phyloP scores from a whole-genome alignment of 2,329 filamentous ascomycete genomes.

The Pseudopyricularia javanii region DNA sequence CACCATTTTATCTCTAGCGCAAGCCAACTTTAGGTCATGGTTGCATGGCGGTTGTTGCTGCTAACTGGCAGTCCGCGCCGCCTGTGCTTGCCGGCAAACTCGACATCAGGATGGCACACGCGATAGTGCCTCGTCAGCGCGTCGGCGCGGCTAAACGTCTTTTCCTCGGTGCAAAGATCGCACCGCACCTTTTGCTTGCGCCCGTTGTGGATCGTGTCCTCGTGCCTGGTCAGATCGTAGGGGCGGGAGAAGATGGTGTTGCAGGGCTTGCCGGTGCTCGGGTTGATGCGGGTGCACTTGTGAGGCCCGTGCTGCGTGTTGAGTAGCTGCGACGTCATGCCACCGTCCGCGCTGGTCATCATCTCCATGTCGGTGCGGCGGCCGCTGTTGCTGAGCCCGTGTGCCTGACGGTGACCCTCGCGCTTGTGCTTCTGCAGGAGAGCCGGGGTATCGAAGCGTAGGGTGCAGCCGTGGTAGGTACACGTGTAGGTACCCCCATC shows the following conservation, averaged over 20 bases:
- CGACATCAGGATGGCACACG: constrained; percentile 82
- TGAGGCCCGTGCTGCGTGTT: constrained; percentile 91
- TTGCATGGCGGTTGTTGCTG: constrained; percentile 2
- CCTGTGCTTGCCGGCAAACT: constrained; percentile 56
- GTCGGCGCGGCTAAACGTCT: constrained; percentile 92
- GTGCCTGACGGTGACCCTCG: constrained; percentile 76
- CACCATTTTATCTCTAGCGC: no score
- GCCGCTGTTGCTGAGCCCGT: constrained; percentile 28
- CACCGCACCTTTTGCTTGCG: constrained; percentile 92
- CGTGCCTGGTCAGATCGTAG: constrained; percentile 91
- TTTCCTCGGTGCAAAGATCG: constrained; percentile 86
- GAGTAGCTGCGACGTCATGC: constrained; percentile 41
- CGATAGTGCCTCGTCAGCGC: constrained; percentile 89
- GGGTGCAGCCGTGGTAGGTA: constrained; percentile 81
- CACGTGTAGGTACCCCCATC: constrained; percentile 90
- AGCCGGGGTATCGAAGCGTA: constrained; percentile 77
- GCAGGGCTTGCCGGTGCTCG: constrained; percentile 88
- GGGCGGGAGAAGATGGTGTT: constrained; percentile 89
- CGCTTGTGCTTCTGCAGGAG: constrained; percentile 92
- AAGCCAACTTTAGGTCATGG: no score
- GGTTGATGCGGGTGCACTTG: constrained; percentile 85
- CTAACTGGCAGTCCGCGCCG: constrained; percentile 16
- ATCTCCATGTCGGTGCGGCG: constrained; percentile 11
- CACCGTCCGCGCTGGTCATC: constrained; percentile 6
- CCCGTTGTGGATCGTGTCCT: constrained; percentile 94